Conservation (phyloP, 352 stramenopile genomes). For the Pythium aphanidermatum region DNA sequence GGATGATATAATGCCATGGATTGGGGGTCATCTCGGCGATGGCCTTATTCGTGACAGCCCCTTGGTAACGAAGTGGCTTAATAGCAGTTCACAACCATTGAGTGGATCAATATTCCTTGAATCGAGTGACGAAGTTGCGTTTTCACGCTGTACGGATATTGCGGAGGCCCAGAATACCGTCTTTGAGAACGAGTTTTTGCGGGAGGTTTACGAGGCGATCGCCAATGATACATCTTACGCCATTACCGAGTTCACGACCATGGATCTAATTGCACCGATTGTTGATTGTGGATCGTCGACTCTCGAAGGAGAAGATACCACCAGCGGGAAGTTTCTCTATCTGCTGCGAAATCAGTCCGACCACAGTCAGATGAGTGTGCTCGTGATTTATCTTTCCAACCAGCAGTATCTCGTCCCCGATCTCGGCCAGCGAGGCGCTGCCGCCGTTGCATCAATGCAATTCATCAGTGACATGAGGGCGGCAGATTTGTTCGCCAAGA, state of each 20-base stretch:
- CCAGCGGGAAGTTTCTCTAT: constrained; percentile 7
- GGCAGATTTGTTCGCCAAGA: not conserved
- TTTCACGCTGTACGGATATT: not conserved
- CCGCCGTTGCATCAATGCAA: constrained; percentile 5
- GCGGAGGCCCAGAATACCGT: not conserved
- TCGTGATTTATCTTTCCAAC: constrained; percentile 11
- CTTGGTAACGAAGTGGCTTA: too few relatives aligned
- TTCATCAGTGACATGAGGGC: constrained; percentile 11
- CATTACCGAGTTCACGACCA: not conserved
- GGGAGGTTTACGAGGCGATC: constrained; percentile 1
- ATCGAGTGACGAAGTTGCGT: not conserved
- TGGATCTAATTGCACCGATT: constrained; percentile 9
- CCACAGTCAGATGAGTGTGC: not conserved
- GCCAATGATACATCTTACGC: not conserved
- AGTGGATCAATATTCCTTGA: not conserved
- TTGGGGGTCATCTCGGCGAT: too few relatives aligned
- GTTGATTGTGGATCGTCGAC: constrained; percentile 3
- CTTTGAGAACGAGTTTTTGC: not conserved
- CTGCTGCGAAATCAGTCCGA: not conserved
- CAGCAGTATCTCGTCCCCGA: constrained; percentile 7
- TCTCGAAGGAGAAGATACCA: not conserved
- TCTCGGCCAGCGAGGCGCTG: constrained; percentile 4
- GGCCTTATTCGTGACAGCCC: too few relatives aligned
- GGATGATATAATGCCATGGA: not conserved
- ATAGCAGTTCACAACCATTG: not conserved